Percentiles rank a stretch among this genome's conserved stretches.
Evolutionary conservation across 169 alveolate species (phyloP).

Genomic region (Plasmodium adleri): DNA sequence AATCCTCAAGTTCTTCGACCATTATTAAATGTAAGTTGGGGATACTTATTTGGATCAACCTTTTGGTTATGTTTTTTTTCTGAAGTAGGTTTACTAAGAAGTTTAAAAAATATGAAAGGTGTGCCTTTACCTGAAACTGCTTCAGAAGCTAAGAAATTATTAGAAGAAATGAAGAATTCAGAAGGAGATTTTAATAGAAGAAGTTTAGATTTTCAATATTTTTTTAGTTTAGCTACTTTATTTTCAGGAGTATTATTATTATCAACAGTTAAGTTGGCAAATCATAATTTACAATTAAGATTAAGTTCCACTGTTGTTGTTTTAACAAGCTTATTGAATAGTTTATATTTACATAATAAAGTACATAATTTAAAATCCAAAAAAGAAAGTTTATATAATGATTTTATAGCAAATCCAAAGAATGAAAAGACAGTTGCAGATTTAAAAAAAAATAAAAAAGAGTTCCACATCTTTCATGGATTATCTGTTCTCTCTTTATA

Average conservation of each 20-base stretch:
- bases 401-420: slow-evolving; percentile 30
- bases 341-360: slow-evolving; percentile 49
- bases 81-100: slow-evolving; percentile 52
- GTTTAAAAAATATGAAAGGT: slow-evolving; percentile 14
- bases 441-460: slow-evolving; percentile 55
- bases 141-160: slow-evolving; percentile 52
- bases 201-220: slow-evolving; percentile 41
- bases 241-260: slow-evolving; percentile 57
- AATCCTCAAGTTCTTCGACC: slow-evolving; percentile 80
- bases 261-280: slow-evolving; percentile 56
- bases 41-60: slow-evolving; percentile 84
- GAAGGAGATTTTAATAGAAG: slow-evolving; percentile 63
- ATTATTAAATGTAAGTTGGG: slow-evolving; percentile 84
- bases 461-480: slow-evolving; percentile 61
- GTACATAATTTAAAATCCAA: slow-evolving; percentile 16
- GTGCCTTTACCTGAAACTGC: slow-evolving; percentile 44
- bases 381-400: slow-evolving; percentile 51
- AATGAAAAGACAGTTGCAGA: slow-evolving; percentile 18
- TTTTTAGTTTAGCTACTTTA: slow-evolving; percentile 69
- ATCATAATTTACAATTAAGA: slow-evolving; percentile 51
- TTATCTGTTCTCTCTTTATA: slow-evolving; percentile 39
- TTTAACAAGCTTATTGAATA: slow-evolving; percentile 41
- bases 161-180: slow-evolving; percentile 25
- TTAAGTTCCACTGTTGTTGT: slow-evolving; percentile 59
- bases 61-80: slow-evolving; percentile 79